phyloP scores from a whole-genome alignment of 106 monocot species.

The Apostasia ramifera region DNA sequence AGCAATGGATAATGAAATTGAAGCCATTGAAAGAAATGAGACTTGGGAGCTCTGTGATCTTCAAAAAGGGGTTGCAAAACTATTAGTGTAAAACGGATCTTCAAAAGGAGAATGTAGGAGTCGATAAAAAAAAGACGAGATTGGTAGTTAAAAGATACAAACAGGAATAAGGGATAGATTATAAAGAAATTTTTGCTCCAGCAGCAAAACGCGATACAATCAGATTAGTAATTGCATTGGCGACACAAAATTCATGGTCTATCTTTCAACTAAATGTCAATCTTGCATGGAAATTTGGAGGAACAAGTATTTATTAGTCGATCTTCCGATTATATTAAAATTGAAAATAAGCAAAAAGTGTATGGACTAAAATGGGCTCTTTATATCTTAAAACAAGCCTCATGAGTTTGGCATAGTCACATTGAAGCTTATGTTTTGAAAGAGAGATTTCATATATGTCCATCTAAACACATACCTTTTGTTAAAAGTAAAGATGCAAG shows the following conservation, averaged over 20 bases:
- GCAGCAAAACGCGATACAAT: background rate
- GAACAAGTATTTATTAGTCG: conserved; percentile 8
- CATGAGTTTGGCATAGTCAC: conserved; percentile 3
- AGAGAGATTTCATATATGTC: background rate
- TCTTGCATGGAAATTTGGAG: conserved; percentile 7
- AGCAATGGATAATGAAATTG: too few species aligned
- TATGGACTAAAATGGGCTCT: conserved; percentile 2
- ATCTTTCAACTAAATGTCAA: conserved; percentile 7
- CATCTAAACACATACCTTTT: conserved; percentile 4
- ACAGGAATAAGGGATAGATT: too few species aligned
- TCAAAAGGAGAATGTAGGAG: too few species aligned
- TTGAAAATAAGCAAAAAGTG: conserved; percentile 5
- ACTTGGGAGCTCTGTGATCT: too few species aligned
- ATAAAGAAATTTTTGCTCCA: too few species aligned
- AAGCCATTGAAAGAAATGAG: too few species aligned
- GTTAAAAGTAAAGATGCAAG: conserved; percentile 1
- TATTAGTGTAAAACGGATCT: too few species aligned
- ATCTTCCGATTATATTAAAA: background rate
- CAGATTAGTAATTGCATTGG: conserved; percentile 5
- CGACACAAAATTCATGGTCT: background rate
- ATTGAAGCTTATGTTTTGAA: conserved; percentile 6
- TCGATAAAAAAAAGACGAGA: too few species aligned
- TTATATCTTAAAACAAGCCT: conserved; percentile 6
- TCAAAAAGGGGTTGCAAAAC: too few species aligned
- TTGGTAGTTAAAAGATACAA: too few species aligned